These are phyloP conservation scores for Chalciporus sphaerocephalus DNA, from an alignment of 768 basidiomycete genomes.

Conservation along the genomic window DNA sequence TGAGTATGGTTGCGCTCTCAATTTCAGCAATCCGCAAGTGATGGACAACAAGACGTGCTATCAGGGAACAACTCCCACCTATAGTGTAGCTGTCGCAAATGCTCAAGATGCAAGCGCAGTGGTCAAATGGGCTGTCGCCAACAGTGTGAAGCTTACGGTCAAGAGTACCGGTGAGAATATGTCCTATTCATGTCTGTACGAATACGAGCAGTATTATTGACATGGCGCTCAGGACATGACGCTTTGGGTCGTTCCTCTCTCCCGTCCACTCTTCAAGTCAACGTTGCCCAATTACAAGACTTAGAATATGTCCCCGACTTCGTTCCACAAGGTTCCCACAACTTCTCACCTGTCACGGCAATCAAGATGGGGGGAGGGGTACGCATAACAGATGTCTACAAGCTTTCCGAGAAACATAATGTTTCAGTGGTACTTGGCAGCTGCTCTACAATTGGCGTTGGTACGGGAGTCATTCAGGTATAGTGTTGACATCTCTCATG, in stretches of 20 bases:
- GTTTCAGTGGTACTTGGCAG: constrained; percentile 15
- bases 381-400: constrained; percentile 2
- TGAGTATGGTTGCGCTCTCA: constrained; percentile 5
- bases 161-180: constrained; percentile 4
- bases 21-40: constrained; percentile 3
- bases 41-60: background rate
- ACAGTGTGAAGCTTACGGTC: constrained; percentile 3
- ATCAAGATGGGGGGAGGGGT: background rate
- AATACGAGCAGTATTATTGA: background rate
- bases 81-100: constrained; percentile 1
- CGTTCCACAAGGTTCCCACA: background rate
- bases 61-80: constrained; percentile 6
- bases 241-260: background rate
- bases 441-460: constrained; percentile 19
- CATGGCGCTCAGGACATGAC: background rate
- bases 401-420: constrained; percentile 6
- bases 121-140: constrained; percentile 3
- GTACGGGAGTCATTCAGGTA: background rate
- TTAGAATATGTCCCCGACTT: background rate
- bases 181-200: background rate
- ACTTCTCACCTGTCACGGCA: background rate
- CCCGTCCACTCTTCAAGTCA: background rate
- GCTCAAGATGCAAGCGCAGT: constrained; percentile 6
- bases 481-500: background rate
- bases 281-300: background rate